These are phyloP conservation scores for Stephanodiscus triporus DNA, from an alignment of 108 stramenopile genomes.

Conservation along the genomic window DNA sequence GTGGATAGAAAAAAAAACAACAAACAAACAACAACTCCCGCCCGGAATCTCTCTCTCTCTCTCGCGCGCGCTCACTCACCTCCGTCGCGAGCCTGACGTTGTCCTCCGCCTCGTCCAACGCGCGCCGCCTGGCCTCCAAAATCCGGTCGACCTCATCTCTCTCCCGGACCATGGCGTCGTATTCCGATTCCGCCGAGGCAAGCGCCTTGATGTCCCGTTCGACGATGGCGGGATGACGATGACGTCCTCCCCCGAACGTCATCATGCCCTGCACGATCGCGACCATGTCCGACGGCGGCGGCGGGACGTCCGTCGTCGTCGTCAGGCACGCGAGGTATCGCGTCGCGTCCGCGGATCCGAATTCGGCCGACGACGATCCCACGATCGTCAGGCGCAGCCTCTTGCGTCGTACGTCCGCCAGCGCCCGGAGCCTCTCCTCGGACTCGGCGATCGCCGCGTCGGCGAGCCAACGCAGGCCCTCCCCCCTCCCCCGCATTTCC, in stretches of 20 bases:
- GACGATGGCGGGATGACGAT: no score
- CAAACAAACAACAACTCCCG: no score
- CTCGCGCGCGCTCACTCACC: constrained; percentile 8
- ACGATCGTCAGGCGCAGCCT: constrained; percentile 43
- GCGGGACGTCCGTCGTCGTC: neutral
- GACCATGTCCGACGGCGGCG: constrained; percentile 8
- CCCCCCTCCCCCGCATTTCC: constrained; percentile 63
- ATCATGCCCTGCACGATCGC: constrained; percentile 33
- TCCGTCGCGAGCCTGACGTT: constrained; percentile 9
- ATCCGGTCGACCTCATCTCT: constrained; percentile 20
- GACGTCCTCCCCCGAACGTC: constrained; percentile 25
- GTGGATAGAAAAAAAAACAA: no score
- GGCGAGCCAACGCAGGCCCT: constrained; percentile 43
- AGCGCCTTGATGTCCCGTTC: constrained; percentile 42
- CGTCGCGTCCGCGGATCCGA: constrained; percentile 43
- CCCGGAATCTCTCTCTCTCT: no score
- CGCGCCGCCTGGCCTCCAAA: constrained; percentile 1
- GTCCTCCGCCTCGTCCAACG: constrained; percentile 25
- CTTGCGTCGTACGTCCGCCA: constrained; percentile 29
- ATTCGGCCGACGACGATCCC: constrained; percentile 25
- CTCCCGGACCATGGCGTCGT: constrained; percentile 16
- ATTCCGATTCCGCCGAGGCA: constrained; percentile 27
- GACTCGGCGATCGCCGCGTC: constrained; percentile 43
- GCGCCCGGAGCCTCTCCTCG: constrained; percentile 16
- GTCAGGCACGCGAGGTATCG: constrained; percentile 40